Percentiles rank a stretch among this genome's conserved stretches.
phyloP scores from a whole-genome alignment of 805 yeast species.

The Candida nonsorbophila region DNA sequence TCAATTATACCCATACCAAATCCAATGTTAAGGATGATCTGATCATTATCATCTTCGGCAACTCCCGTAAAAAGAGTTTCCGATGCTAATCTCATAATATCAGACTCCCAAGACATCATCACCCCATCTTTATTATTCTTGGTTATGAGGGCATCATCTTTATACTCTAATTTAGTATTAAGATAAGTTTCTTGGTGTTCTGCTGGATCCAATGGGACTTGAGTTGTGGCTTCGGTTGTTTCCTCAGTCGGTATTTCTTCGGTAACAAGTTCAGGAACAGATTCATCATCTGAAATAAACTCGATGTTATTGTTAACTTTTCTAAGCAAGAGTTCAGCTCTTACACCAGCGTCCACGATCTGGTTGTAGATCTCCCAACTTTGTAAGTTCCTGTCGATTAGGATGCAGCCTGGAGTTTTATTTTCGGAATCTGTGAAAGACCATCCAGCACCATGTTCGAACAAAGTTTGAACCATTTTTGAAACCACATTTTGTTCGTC shows the following conservation, averaged over 20 bases:
- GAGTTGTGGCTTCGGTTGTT: neutral
- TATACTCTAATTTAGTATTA: slow-evolving; percentile 60
- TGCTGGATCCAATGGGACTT: slow-evolving; percentile 44
- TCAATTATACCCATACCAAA: slow-evolving; percentile 98
- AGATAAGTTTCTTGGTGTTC: slow-evolving; percentile 61
- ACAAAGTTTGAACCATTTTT: slow-evolving; percentile 57
- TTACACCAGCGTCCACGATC: slow-evolving; percentile 80
- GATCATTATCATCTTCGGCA: slow-evolving; percentile 27
- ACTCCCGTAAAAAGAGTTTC: slow-evolving; percentile 56
- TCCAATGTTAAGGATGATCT: slow-evolving; percentile 68
- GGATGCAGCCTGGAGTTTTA: slow-evolving; percentile 82
- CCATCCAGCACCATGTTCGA: slow-evolving; percentile 93
- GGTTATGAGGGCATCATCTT: slow-evolving; percentile 66
- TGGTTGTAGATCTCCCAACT: slow-evolving; percentile 35
- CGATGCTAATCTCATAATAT: slow-evolving; percentile 77
- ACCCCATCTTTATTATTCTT: slow-evolving; percentile 78
- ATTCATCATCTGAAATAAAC: slow-evolving; percentile 30
- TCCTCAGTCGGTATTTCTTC: slow-evolving; percentile 2
- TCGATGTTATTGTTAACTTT: slow-evolving; percentile 63
- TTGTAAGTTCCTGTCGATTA: slow-evolving; percentile 46
- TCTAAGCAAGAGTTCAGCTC: slow-evolving; percentile 79
- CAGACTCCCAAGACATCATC: slow-evolving; percentile 96
- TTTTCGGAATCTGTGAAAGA: slow-evolving; percentile 64
- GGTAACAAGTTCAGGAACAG: too few relatives aligned
- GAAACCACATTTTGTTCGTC: slow-evolving; percentile 41